phyloP scores from a whole-genome alignment of 805 yeast species.

The Metschnikowia corniflorae region DNA sequence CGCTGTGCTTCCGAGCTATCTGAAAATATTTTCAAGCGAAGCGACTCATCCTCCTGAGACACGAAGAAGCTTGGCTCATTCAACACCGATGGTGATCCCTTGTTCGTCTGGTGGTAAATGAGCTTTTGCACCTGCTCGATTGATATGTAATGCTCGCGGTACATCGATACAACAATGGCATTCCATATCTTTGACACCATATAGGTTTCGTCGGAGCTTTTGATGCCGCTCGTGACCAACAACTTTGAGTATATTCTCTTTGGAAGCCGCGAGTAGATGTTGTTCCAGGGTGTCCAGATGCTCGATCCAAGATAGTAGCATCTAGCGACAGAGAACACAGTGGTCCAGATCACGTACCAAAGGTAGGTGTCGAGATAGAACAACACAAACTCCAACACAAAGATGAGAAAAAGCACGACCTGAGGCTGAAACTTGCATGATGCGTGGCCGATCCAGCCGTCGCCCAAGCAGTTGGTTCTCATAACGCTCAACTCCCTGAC shows the following conservation, averaged over 20 bases:
- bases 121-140: constrained; percentile 68
- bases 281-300: constrained; percentile 87
- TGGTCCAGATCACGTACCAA: constrained; percentile 83
- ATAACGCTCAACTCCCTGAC: constrained; percentile 62
- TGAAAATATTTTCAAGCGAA: constrained; percentile 54
- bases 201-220: constrained; percentile 34
- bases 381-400: constrained; percentile 59
- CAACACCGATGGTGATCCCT: constrained; percentile 16
- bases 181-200: constrained; percentile 74
- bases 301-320: constrained; percentile 76
- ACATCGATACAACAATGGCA: constrained; percentile 78
- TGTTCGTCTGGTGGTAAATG: constrained; percentile 54
- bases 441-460: constrained; percentile 46
- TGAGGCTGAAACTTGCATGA: constrained; percentile 57
- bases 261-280: constrained; percentile 71
- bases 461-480: constrained; percentile 60
- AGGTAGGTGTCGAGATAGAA: constrained; percentile 79
- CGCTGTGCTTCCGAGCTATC: constrained; percentile 74
- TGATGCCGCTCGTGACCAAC: constrained; percentile 23
- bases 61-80: constrained; percentile 73
- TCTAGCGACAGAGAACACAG: constrained; percentile 65
- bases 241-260: constrained; percentile 71
- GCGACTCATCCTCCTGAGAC: constrained; percentile 74
- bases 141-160: constrained; percentile 72
- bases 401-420: constrained; percentile 51